Percentiles rank a stretch among this genome's conserved stretches.
Conservation (phyloP, 164 flowering plant genomes). For the Saururus chinensis region DNA sequence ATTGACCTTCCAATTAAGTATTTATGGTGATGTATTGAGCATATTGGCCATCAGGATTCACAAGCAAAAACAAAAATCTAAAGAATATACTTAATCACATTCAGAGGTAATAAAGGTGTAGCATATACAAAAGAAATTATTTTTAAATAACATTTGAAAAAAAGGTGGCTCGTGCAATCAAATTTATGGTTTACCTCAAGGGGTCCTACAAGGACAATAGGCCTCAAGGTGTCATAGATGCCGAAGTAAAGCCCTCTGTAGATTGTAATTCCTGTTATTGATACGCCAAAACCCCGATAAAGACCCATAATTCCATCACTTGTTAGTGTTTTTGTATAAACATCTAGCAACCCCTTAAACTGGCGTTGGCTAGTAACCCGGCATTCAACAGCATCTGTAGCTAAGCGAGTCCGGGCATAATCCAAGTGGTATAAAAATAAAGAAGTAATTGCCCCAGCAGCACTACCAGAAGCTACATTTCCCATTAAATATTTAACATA, state of each 20-base stretch:
- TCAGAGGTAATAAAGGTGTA: background rate
- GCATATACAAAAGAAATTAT: no score
- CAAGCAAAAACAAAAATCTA: background rate
- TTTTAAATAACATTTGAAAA: background rate
- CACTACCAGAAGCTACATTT: constrained; percentile 96
- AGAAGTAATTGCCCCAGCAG: constrained; percentile 97
- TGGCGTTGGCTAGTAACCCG: constrained; percentile 45
- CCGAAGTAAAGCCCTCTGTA: constrained; percentile 97
- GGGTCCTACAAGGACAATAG: constrained; percentile 75
- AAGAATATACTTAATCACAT: background rate
- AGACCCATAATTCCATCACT: constrained; percentile 84
- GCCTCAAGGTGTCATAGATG: constrained; percentile 87
- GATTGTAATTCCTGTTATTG: constrained; percentile 83
- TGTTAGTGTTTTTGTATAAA: constrained; percentile 65
- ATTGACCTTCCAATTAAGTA: background rate
- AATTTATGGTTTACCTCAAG: constrained; percentile 45
- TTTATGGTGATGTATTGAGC: background rate
- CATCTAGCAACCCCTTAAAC: constrained; percentile 77
- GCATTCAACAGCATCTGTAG: constrained; percentile 61
- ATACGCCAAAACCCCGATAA: constrained; percentile 90
- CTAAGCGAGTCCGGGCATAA: constrained; percentile 88
- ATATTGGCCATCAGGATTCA: background rate
- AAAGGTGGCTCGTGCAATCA: background rate
- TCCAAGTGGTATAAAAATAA: constrained; percentile 82
- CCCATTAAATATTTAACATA: constrained; percentile 79